These are phyloP conservation scores for Arxiozyma slooffiae DNA, from an alignment of 1,139 yeast genomes.

Conservation along the genomic window DNA sequence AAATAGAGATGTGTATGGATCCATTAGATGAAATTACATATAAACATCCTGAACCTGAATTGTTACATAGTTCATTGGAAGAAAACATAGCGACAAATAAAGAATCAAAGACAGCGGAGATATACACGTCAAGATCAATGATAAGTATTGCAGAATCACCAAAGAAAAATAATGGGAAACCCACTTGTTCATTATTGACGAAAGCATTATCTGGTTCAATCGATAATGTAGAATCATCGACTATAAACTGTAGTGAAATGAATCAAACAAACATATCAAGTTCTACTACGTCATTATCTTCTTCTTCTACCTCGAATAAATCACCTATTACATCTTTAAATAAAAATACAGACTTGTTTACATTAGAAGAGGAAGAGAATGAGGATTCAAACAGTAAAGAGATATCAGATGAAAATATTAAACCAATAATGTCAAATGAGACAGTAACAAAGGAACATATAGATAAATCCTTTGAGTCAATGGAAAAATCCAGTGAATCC, in stretches of 20 bases:
- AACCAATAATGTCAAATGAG: background rate
- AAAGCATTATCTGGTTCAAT: background rate
- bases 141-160: conserved; percentile 21
- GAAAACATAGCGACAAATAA: background rate
- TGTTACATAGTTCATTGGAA: background rate
- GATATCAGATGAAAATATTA: background rate
- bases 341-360: conserved; percentile 4
- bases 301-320: background rate
- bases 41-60: conserved; percentile 2
- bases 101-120: background rate
- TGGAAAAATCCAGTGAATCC: background rate
- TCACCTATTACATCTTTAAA: background rate
- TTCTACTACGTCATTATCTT: no score
- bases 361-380: conserved; percentile 5
- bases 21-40: conserved; percentile 3
- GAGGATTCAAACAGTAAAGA: background rate
- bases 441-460: background rate
- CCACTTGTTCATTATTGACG: background rate
- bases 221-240: background rate
- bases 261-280: background rate
- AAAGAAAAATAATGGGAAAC: background rate
- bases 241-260: background rate
- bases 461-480: background rate
- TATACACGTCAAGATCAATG: conserved; percentile 16
- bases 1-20: conserved; percentile 47